Base-by-base conservation (phyloP, 129 eudicot species). In the Centella asiatica region DNA sequence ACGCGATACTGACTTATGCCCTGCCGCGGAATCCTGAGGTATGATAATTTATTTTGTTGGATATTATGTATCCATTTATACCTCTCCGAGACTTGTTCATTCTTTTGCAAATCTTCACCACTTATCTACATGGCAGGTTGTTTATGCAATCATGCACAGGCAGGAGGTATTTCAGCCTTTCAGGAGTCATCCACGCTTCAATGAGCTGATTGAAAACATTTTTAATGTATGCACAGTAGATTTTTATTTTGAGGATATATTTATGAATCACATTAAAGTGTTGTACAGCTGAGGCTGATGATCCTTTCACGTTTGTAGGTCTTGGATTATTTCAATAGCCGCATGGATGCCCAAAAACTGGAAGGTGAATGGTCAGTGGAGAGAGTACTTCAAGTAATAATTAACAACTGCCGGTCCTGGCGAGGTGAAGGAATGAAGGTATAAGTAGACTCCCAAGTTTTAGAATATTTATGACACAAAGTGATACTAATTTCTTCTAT, bases 371-470 rank as follows among this genome's bases (percentile, higher is more conserved):
- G 95, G 95, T 92, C 98, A 20, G 98, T 92, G 69, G 95, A 92
- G 71, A 92, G 84, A 67, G 98, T 87, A 54, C 96, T 92, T 64
- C 74, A 92, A 77, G 78, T 92, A 42, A 92, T 92, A 72, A 78
- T 73, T 44, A 69, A 60, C 39, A 87, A 84, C 56, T 92, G 96
- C 64, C 78, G 90, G 81, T 84, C 88, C 68, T 92, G 98, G 98
- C 83, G 98, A 68, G 96, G 90, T 53, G 98, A 92, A 67, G 98
- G 98, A 48, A 84, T 87, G 82, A 92, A 87, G 95, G 98, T 92
- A 80, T 19, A 52, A 53, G 45, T 17, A 53, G 20, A 57, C 44
- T 61, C 60, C n/a, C 2, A 14, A 24, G 10, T 24, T 42, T 57
- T 7, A 5, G 13, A 65, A 51, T n/a, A 28, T 42, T 26, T 44